These are phyloP conservation scores for Colletotrichum salicis DNA, from an alignment of 2,329 filamentous ascomycete genomes.

Conservation along the genomic window DNA sequence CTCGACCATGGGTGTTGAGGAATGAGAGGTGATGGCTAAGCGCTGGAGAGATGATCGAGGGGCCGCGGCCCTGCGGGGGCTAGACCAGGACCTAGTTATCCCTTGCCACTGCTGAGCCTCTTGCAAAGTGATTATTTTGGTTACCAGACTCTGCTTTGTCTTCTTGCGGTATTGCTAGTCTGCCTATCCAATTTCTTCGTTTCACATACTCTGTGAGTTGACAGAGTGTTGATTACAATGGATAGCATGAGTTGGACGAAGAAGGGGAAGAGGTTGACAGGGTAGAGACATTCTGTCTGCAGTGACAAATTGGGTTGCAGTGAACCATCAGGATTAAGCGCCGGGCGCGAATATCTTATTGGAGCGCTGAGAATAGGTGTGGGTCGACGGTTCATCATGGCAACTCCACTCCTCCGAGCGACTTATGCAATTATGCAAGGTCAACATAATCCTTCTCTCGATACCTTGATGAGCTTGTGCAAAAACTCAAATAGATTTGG, in stretches of 20 bases:
- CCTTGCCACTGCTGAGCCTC: constrained; percentile 5
- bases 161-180: fast-evolving
- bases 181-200: not conserved
- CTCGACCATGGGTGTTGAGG: not conserved
- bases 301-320: not conserved
- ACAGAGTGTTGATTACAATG: not conserved
- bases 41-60: constrained; percentile 25
- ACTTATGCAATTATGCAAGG: not conserved
- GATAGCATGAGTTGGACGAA: not conserved
- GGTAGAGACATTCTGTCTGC: not conserved
- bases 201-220: not conserved
- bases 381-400: not conserved
- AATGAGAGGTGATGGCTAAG: constrained; percentile 31
- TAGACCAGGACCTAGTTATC: constrained; percentile 2
- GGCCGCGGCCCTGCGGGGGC: constrained; percentile 26
- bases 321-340: constrained; percentile 26
- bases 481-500: not conserved
- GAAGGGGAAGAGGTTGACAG: not conserved
- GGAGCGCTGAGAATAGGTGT: not conserved
- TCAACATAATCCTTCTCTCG: not conserved
- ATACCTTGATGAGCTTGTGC: not conserved
- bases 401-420: not conserved
- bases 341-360: not conserved
- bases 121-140: not conserved
- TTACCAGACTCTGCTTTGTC: not conserved